Conservation (phyloP, 768 basidiomycete genomes). For the Amylocystis lapponica region DNA sequence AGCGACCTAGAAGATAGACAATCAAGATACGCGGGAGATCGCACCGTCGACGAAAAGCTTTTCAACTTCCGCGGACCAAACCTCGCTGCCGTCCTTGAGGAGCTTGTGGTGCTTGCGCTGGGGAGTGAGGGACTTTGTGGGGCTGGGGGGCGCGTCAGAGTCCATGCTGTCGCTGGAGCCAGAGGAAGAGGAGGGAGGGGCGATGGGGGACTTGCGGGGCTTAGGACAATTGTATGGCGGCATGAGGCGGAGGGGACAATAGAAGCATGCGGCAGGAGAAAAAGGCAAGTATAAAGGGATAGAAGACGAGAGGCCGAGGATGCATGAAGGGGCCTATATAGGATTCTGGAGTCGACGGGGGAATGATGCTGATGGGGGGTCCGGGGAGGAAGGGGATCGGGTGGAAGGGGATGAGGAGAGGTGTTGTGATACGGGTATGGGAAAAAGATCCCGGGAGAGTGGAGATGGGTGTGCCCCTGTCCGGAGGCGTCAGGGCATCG, state of each 20-base stretch:
- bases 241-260: slow-evolving; percentile 16
- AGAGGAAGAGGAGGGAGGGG: slow-evolving; percentile 18
- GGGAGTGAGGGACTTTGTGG: slow-evolving; percentile 51
- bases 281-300: slow-evolving; percentile 25
- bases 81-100: slow-evolving; percentile 76
- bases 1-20: not conserved
- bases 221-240: slow-evolving; percentile 24
- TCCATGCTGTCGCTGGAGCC: slow-evolving; percentile 16
- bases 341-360: slow-evolving; percentile 2
- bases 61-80: slow-evolving; percentile 80
- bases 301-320: slow-evolving; percentile 11
- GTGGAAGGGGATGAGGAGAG: slow-evolving; percentile 15
- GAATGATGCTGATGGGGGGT: slow-evolving; percentile 5
- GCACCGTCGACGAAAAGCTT: slow-evolving; percentile 71
- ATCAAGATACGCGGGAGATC: slow-evolving; percentile 4
- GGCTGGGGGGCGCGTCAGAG: slow-evolving; percentile 12
- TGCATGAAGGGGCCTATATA: slow-evolving; percentile 20
- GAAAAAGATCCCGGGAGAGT: slow-evolving; percentile 17
- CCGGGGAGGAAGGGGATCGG: slow-evolving; percentile 12
- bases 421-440: slow-evolving; percentile 23
- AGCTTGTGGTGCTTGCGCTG: slow-evolving; percentile 81
- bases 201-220: too few species aligned
- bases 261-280: slow-evolving; percentile 13
- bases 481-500: not conserved
- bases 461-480: slow-evolving; percentile 15